phyloP scores from a whole-genome alignment of 1,284 basidiomycete species.

The Marasmius oreades region DNA sequence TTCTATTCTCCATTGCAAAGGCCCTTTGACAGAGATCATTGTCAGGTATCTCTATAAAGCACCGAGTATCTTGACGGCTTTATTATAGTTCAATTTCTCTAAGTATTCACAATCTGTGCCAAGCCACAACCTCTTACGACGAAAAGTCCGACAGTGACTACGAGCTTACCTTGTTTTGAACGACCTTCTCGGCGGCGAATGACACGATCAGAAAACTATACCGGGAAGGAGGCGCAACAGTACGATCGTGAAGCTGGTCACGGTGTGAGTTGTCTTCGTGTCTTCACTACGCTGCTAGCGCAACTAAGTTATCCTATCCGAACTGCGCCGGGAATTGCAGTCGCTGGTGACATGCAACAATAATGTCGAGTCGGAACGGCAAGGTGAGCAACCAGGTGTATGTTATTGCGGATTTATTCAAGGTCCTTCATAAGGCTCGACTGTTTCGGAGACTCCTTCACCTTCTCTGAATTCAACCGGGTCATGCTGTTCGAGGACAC shows the following conservation, averaged over 20 bases:
- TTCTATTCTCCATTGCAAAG: not conserved
- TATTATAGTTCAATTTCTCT: too few relatives aligned
- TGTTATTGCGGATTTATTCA: not conserved
- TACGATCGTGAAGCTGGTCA: too few relatives aligned
- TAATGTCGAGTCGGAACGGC: not conserved
- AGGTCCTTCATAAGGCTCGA: not conserved
- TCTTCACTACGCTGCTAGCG: too few relatives aligned
- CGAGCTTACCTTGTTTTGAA: not conserved
- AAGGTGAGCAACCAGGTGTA: not conserved
- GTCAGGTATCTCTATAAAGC: not conserved
- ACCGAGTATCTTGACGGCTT: not conserved
- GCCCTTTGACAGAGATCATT: not conserved
- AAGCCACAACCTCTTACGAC: slow-evolving; percentile 1
- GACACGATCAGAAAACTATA: not conserved
- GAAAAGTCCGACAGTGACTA: not conserved
- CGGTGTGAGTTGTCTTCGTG: too few relatives aligned
- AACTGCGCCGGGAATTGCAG: not conserved
- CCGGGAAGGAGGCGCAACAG: not conserved
- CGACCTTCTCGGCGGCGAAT: not conserved
- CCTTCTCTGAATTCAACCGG: not conserved
- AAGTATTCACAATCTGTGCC: too few relatives aligned
- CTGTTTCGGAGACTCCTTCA: too few relatives aligned
- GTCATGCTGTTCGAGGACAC: not conserved
- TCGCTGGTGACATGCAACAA: not conserved
- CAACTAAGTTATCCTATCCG: not conserved